These are phyloP conservation scores for Pythium pyrilobum DNA, from an alignment of 352 stramenopile species.

Conservation along the genomic window DNA sequence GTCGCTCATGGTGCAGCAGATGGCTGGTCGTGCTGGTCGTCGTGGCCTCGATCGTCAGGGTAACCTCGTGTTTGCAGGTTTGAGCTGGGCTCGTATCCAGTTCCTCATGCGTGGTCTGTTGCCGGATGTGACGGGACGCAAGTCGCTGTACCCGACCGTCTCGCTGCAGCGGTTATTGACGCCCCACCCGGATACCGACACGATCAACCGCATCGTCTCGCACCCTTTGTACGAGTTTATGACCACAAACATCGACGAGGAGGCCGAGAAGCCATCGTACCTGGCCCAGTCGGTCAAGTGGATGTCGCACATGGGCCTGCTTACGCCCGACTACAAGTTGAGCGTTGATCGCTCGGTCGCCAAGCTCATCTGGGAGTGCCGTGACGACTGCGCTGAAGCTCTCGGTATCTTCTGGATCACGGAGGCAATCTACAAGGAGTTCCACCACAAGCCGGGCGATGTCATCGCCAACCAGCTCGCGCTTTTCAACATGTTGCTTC, in stretches of 20 bases:
- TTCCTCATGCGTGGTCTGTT: conserved; percentile 96
- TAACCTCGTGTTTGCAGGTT: conserved; percentile 95
- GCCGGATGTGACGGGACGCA: conserved; percentile 91
- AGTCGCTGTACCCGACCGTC: conserved; percentile 91
- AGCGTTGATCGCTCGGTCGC: conserved; percentile 67
- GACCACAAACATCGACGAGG: conserved; percentile 18
- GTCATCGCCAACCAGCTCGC: conserved; percentile 77
- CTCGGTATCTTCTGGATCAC: conserved; percentile 80
- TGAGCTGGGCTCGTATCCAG: conserved; percentile 94
- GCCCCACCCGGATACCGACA: conserved; percentile 86
- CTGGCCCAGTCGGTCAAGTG: conserved; percentile 88
- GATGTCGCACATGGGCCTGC: conserved; percentile 86
- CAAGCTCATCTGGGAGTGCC: conserved; percentile 80
- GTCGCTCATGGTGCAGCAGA: conserved; percentile 98
- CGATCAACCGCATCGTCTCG: conserved; percentile 84
- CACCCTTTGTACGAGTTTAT: conserved; percentile 85
- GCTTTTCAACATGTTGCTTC: conserved; percentile 85
- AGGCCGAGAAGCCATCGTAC: conserved; percentile 45
- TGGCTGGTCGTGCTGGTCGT: conserved; percentile 96
- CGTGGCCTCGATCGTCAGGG: conserved; percentile 97
- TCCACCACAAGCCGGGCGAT: conserved; percentile 82
- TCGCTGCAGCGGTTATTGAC: conserved; percentile 90
- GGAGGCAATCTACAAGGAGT: conserved; percentile 72
- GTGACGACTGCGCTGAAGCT: conserved; percentile 72
- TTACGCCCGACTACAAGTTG: conserved; percentile 70